These are phyloP conservation scores for Closterium sp. DNA, from an alignment of 139 green algal species.

Conservation along the genomic window DNA sequence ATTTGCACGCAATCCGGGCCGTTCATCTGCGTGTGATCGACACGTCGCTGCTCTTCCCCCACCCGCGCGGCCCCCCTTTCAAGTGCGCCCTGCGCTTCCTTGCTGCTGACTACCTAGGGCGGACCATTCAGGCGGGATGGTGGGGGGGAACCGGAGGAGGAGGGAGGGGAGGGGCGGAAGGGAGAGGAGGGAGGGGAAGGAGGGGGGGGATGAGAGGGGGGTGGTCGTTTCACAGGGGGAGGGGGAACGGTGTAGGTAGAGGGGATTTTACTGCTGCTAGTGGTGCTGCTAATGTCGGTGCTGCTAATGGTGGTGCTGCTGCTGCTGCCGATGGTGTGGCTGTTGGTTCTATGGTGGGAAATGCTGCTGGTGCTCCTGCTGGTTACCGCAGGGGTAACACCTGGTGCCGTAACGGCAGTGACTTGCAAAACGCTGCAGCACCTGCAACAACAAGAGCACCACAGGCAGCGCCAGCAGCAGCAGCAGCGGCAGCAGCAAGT, in stretches of 20 bases:
- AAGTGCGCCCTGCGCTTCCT: constrained; percentile 66
- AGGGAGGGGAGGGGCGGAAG: too few relatives aligned
- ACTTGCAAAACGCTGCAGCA: too few relatives aligned
- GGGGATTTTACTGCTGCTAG: not conserved
- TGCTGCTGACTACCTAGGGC: constrained; percentile 59
- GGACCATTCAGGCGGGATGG: constrained; percentile 67
- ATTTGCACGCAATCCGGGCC: constrained; percentile 70
- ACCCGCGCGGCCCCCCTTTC: constrained; percentile 74
- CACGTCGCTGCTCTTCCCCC: constrained; percentile 76
- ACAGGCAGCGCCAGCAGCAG: not conserved
- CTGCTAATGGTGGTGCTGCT: not conserved
- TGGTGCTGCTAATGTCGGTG: not conserved
- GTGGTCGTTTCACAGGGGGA: not conserved
- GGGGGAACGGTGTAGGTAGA: not conserved
- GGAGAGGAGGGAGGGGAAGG: too few relatives aligned
- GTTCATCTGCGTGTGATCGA: constrained; percentile 72
- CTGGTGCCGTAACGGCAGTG: not conserved
- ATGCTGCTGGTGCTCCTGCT: not conserved
- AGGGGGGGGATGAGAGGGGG: not conserved
- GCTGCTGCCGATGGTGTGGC: not conserved
- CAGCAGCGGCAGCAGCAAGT: not conserved
- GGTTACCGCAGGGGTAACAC: not conserved
- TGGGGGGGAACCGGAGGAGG: too few relatives aligned
- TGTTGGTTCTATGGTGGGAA: too few relatives aligned
- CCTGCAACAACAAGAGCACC: too few relatives aligned